Evolutionary conservation across 225 moss, liverwort and hornwort genomes (phyloP), one percentile per base, ranked within the genome.

Genomic region (Physcomitrellopsis africana): DNA sequence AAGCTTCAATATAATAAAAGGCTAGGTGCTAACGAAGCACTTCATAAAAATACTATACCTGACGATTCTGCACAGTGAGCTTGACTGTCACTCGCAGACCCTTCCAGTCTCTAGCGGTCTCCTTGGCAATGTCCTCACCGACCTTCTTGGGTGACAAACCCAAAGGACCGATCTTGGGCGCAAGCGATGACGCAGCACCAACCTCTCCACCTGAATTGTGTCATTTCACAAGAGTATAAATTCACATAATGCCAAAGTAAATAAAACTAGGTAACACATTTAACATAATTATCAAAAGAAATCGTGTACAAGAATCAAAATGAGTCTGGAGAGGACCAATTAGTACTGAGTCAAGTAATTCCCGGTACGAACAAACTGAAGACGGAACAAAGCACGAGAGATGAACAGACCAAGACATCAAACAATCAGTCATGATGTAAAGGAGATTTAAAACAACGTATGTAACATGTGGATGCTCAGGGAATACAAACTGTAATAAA

Each of bases 61-160:
- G 49, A 32, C 24, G 77, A 37, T 94, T 92, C 29, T 92, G 94
- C 62, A 94, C 90, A 16, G 90, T 90, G n/a, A 92, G 86, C 83
- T 92, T 94, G 44, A 94, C 88, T 2, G 90, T 94, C 60, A 94
- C 94, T 44, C 94, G 76, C 77, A 92, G 79, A 77, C 92, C 94
- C 87, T 94, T 94, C 90, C 94, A 94, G 54, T 94, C 92, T 81
- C 84, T 84, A 0, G 94, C 90, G 2, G 94, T 94, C 71, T 94
- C 94, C 79, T 92, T 94, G 59, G 94, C 94, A 24, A 94, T 94
- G 60, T 92, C 94, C 74, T 94, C 94, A 62, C 94, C 92, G 0
- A 94, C 66, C 72, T 94, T 92, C 87, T 92, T 90, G 11, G 94
- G 94, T 3, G 92, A 94, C 18, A 92, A 82, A 75, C 94, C 94